phyloP scores from a whole-genome alignment of 139 green algal species.

The Deuterostichococcus epilithicus region DNA sequence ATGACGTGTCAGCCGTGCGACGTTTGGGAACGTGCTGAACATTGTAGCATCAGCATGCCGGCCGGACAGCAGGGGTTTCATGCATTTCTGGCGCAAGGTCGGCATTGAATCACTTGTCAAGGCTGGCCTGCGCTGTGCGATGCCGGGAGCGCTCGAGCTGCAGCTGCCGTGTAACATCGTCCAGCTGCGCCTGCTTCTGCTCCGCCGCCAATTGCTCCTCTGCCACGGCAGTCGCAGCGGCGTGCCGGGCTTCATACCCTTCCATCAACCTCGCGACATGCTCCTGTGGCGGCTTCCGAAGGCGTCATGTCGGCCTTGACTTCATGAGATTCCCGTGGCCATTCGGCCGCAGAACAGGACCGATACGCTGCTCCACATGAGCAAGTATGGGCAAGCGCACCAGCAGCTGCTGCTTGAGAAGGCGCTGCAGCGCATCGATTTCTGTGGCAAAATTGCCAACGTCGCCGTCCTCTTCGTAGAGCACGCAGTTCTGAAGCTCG shows the following conservation, averaged over 20 bases:
- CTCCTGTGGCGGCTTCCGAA: no score
- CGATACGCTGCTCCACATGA: neutral
- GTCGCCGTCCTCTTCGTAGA: slow-evolving; percentile 22
- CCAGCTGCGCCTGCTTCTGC: slow-evolving; percentile 28
- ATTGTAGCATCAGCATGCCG: no score
- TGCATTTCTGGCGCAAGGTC: neutral
- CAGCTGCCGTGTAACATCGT: neutral
- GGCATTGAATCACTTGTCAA: neutral
- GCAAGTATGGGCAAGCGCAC: slow-evolving; percentile 12
- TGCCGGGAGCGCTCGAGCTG: slow-evolving; percentile 15
- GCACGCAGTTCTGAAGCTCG: neutral
- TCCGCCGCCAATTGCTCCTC: neutral
- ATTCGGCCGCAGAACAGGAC: no score
- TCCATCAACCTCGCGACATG: slow-evolving; percentile 26
- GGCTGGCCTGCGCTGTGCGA: slow-evolving; percentile 9
- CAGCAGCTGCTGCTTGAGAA: slow-evolving; percentile 27
- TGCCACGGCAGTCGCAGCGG: no score
- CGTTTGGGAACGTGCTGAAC: neutral
- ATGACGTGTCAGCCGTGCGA: neutral
- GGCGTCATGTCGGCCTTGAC: no score
- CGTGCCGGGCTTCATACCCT: neutral
- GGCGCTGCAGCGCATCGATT: slow-evolving; percentile 38
- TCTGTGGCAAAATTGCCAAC: slow-evolving; percentile 25
- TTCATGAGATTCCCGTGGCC: no score
- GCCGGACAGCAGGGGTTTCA: no score